Conservation (phyloP, 176 grass and related monocot genomes). For the Carex littledalei region DNA sequence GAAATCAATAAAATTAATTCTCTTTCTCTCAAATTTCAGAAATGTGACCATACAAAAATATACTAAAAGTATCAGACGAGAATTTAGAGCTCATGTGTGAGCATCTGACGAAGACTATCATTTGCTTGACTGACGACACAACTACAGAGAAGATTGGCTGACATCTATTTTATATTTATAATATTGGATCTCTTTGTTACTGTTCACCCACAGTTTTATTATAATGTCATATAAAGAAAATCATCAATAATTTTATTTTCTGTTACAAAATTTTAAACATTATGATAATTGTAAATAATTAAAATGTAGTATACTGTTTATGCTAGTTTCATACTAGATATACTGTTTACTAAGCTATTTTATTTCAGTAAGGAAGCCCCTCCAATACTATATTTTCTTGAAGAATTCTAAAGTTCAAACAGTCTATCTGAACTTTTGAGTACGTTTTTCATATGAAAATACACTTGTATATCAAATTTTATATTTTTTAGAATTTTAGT, state of each 20-base stretch:
- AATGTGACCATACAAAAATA: constrained; percentile 46
- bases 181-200: no score
- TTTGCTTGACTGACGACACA: constrained; percentile 39
- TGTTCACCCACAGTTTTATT: background rate
- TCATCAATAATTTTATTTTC: background rate
- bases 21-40: constrained; percentile 16
- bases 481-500: no score
- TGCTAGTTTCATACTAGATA: background rate
- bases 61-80: constrained; percentile 40
- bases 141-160: constrained; percentile 33
- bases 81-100: constrained; percentile 42
- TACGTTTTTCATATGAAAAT: no score
- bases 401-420: no score
- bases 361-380: no score
- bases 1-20: background rate
- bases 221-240: background rate
- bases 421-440: no score
- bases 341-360: background rate
- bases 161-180: no score
- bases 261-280: background rate
- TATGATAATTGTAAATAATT: background rate
- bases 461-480: no score
- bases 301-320: no score
- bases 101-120: constrained; percentile 34
- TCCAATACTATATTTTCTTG: no score